These are phyloP conservation scores for Chrysanthemum lavandulifolium DNA, from an alignment of 129 eudicot genomes.

Conservation along the genomic window DNA sequence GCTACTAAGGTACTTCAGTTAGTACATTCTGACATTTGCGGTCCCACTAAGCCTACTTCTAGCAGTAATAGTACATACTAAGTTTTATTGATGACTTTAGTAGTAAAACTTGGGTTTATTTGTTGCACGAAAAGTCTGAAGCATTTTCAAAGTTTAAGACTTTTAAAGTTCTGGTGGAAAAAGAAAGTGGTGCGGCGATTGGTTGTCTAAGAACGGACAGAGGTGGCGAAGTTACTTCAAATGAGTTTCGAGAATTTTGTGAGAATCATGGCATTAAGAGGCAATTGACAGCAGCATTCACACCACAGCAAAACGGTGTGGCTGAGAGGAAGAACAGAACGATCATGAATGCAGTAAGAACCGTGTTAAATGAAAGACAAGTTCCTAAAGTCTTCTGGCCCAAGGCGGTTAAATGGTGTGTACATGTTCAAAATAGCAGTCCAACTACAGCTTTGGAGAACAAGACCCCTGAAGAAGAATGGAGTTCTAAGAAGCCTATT, in stretches of 20 bases:
- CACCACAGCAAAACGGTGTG: neutral
- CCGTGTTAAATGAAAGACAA: neutral
- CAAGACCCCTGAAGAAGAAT: neutral
- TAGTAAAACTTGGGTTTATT: neutral
- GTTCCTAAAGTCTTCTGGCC: constrained; percentile 1
- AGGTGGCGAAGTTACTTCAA: neutral
- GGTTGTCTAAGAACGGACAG: neutral
- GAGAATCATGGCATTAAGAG: neutral
- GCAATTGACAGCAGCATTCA: neutral
- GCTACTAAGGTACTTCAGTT: neutral
- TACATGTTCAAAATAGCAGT: neutral
- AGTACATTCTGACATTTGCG: neutral
- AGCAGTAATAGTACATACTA: neutral
- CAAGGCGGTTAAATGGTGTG: neutral
- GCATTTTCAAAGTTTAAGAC: neutral
- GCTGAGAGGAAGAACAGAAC: neutral
- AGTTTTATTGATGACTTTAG: constrained; percentile 5
- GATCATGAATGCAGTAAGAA: neutral
- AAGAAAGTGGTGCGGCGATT: neutral
- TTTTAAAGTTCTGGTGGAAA: neutral
- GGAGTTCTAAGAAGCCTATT: neutral
- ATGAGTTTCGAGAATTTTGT: neutral
- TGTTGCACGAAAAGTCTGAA: neutral
- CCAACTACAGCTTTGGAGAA: neutral
- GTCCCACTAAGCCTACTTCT: neutral